Conservation (phyloP, 2,329 filamentous ascomycete genomes). For the Penicillium psychrosexuale region DNA sequence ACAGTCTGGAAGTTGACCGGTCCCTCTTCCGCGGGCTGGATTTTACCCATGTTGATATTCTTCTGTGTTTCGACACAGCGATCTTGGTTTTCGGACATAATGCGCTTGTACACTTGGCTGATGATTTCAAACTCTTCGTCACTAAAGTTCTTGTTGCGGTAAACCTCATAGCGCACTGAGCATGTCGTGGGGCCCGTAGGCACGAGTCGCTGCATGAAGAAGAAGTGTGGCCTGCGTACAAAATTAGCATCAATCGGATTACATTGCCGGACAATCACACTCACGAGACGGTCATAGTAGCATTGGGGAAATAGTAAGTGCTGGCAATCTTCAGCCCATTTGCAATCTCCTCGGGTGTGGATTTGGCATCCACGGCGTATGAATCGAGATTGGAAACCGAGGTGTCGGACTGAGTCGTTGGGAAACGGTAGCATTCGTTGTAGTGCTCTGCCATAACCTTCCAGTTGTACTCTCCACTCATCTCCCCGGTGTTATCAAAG, state of each 20-base stretch:
- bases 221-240: conserved; percentile 49
- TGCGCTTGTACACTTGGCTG: conserved; percentile 58
- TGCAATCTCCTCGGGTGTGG: conserved; percentile 49
- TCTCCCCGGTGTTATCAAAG: conserved; percentile 21
- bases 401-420: conserved; percentile 25
- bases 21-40: conserved; percentile 60
- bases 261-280: not conserved
- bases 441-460: conserved; percentile 22
- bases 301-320: conserved; percentile 38
- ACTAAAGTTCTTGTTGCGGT: conserved; percentile 57
- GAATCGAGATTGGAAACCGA: conserved; percentile 47
- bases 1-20: conserved; percentile 55
- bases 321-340: conserved; percentile 41
- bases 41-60: conserved; percentile 58
- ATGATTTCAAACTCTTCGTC: conserved; percentile 58
- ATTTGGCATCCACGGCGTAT: conserved; percentile 48
- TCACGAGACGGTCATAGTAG: conserved; percentile 35
- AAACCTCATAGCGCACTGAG: conserved; percentile 62
- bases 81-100: conserved; percentile 63
- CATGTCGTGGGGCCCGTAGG: conserved; percentile 52
- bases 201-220: conserved; percentile 63
- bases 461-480: conserved; percentile 21
- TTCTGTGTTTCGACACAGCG: conserved; percentile 58
- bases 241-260: not conserved
- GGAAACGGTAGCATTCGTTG: conserved; percentile 48